phyloP scores from a whole-genome alignment of 495 filamentous ascomycete species.

The Amorphotheca resinae region DNA sequence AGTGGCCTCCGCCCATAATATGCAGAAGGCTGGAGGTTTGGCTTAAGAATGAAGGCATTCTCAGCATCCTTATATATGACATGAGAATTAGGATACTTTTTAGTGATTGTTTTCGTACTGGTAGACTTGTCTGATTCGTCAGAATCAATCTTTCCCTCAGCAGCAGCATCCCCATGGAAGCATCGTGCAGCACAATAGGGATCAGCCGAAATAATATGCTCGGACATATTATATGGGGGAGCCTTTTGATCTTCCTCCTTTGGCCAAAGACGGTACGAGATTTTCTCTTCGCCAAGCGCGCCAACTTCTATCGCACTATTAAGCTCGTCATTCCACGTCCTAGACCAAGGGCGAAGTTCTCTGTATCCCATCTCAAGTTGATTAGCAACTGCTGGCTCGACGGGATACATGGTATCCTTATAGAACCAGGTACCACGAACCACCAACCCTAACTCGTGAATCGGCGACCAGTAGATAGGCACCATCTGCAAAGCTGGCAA shows the following conservation, averaged over 20 bases:
- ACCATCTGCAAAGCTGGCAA: constrained; percentile 64
- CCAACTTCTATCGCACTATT: constrained; percentile 86
- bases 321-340: constrained; percentile 89
- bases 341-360: constrained; percentile 77
- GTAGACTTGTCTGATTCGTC: constrained; percentile 24
- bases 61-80: constrained; percentile 69
- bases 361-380: constrained; percentile 80
- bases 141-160: constrained; percentile 33
- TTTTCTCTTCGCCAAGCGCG: constrained; percentile 79
- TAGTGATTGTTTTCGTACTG: constrained; percentile 18
- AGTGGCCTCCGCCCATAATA: constrained; percentile 70
- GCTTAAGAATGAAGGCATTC: constrained; percentile 68
- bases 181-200: constrained; percentile 41
- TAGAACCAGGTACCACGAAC: constrained; percentile 95
- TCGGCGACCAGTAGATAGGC: constrained; percentile 96
- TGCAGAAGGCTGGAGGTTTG: constrained; percentile 64
- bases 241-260: constrained; percentile 35
- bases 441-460: constrained; percentile 77
- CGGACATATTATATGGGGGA: constrained; percentile 12
- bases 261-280: constrained; percentile 71
- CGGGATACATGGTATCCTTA: constrained; percentile 80
- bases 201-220: constrained; percentile 27
- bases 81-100: constrained; percentile 52
- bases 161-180: constrained; percentile 41
- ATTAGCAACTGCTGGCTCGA: constrained; percentile 82